Percentiles rank a stretch among this genome's conserved stretches.
phyloP scores from a whole-genome alignment of 148 eudicot species.

The Chenopodium berlandieri region DNA sequence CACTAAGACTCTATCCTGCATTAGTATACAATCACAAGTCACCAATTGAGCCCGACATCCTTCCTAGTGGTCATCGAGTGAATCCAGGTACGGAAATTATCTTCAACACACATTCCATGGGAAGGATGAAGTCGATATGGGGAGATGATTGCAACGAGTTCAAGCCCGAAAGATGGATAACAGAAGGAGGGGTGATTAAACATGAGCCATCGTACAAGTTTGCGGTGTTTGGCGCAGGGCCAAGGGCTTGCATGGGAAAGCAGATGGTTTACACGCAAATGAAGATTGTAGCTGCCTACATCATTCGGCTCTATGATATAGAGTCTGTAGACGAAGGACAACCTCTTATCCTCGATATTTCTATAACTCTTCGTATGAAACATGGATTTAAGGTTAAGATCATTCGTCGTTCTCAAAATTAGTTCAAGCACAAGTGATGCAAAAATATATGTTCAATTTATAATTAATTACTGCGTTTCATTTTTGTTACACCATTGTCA shows the following conservation, averaged over 20 bases:
- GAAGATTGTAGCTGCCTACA: constrained; percentile 14
- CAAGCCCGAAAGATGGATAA: constrained; percentile 46
- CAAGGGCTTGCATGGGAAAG: no score
- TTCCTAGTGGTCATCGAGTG: constrained; percentile 48
- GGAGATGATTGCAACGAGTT: constrained; percentile 42
- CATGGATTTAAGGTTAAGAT: constrained; percentile 21
- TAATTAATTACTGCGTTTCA: no score
- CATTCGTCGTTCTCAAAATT: neutral
- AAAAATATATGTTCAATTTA: no score
- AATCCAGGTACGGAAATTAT: constrained; percentile 32
- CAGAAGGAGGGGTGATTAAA: constrained; percentile 4
- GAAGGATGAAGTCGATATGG: constrained; percentile 44
- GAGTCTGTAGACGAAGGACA: neutral
- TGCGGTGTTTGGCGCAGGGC: no score
- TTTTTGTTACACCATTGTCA: no score
- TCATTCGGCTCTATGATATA: constrained; percentile 12
- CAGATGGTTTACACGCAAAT: no score
- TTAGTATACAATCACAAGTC: constrained; percentile 37
- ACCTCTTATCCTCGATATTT: neutral
- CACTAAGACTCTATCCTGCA: constrained; percentile 47
- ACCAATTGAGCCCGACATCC: constrained; percentile 28
- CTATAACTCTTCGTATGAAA: constrained; percentile 23
- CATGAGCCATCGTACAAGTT: no score
- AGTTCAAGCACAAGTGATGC: no score
- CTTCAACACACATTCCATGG: constrained; percentile 37